phyloP scores from a whole-genome alignment of 768 basidiomycete species.

The Kwoniella sp. region DNA sequence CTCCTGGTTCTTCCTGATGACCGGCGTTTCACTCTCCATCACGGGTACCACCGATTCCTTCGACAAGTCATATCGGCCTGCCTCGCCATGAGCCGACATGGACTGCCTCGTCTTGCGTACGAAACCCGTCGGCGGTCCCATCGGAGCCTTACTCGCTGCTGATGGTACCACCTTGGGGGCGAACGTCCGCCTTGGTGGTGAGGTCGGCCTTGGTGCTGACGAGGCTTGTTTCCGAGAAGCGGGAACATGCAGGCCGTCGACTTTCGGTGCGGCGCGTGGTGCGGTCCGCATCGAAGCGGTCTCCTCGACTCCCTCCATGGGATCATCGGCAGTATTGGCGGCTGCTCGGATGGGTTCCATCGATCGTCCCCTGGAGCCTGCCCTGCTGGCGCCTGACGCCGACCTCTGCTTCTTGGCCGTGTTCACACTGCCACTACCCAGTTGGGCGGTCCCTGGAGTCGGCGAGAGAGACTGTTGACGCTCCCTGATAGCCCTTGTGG shows the following conservation, averaged over 20 bases:
- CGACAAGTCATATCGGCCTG: conserved; percentile 10
- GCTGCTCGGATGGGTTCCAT: conserved; percentile 25
- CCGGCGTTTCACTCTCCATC: conserved; percentile 44
- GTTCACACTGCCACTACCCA: not conserved
- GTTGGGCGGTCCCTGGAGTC: not conserved
- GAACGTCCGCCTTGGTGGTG: conserved; percentile 22
- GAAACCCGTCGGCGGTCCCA: conserved; percentile 30
- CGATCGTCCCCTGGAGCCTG: conserved; percentile 7
- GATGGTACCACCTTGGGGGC: not conserved
- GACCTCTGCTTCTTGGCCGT: conserved; percentile 3
- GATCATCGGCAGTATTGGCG: conserved; percentile 22
- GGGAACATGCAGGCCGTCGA: conserved; percentile 25
- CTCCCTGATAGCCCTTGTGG: conserved; percentile 31
- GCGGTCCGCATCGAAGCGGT: conserved; percentile 6
- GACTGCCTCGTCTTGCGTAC: conserved; percentile 33
- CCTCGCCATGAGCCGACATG: conserved; percentile 13
- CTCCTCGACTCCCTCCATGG: conserved; percentile 9
- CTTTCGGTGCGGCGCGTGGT: not conserved
- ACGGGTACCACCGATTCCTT: conserved; percentile 40
- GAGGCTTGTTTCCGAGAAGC: conserved; percentile 7
- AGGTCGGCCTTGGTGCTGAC: conserved; percentile 23
- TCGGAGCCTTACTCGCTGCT: conserved; percentile 4
- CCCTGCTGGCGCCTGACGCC: conserved; percentile 5
- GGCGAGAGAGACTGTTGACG: conserved; percentile 19
- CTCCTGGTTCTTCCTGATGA: conserved; percentile 46